Evolutionary conservation across 192 early-diverging fungal genomes (phyloP), one percentile per base, ranked within the genome.

Genomic region (Borealophlyctis nickersoniae): DNA sequence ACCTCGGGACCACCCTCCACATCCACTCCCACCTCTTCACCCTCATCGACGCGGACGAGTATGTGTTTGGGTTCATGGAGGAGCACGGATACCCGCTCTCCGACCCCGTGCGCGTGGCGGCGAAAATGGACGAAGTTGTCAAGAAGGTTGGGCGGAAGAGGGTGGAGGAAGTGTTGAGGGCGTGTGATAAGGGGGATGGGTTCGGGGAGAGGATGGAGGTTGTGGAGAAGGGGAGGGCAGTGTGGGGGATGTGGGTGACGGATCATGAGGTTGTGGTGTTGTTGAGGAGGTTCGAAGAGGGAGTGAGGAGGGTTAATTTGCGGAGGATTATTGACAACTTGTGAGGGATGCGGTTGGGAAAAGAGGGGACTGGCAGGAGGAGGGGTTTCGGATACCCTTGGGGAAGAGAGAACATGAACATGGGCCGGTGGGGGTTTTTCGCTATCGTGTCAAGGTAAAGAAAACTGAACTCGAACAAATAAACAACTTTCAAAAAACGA

Each of bases 1-100:
- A 73, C 55, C 76, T 86, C 24, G 85, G 85, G n/a, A 79, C 75
- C 14, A 67, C 55, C n/a, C 49, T 86, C 31, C 65, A 74, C 26
- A 66, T 86, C 22, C 73, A 79, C 57, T 65, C 58, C 36, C 83
- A 80, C 73, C 49, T 49, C 35, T 86, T 86, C 58, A 63, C 74
- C 26, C 62, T 86, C 30, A 63, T 86, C 28, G 85, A 86, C 60
- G 85, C 85, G 2, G 85, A 86, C 60, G 85, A 86, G 71, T 86
- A 74, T 69, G 83, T 83, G 9, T 85, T 82, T 63, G 76, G 73
- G 39, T 84, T 73, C 63, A 75, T 82, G 76, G 74, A 83, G 54
- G 49, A 67, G 22, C 34, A 63, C 24, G 31, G 52, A 28, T 70
- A 70, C 53, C 61, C 48, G n/a, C 56, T 62, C 57, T 70, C 66